Evolutionary conservation across 2,329 filamentous ascomycete species (phyloP).

Genomic region (Chaetomiaceae sp.): DNA sequence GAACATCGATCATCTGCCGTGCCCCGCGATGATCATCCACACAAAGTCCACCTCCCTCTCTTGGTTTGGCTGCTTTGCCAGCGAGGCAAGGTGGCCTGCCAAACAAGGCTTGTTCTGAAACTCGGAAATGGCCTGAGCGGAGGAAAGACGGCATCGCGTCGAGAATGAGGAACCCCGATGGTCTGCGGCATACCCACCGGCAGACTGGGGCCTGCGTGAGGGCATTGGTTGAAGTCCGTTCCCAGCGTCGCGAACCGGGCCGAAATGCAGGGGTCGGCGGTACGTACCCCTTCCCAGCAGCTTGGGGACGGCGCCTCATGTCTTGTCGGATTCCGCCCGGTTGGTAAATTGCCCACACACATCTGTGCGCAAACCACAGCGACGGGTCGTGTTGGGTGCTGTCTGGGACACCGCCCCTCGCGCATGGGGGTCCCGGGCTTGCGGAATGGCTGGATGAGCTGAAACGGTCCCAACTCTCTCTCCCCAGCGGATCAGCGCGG

Average conservation of each 20-base stretch:
- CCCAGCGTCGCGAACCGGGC: slow-evolving; percentile 17
- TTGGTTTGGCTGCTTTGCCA: slow-evolving; percentile 1
- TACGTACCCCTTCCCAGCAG: slow-evolving; percentile 21
- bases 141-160: not conserved
- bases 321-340: slow-evolving; percentile 21
- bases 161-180: not conserved
- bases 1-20: slow-evolving; percentile 20
- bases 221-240: slow-evolving; percentile 11
- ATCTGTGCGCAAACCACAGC: slow-evolving; percentile 21
- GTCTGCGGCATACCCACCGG: not conserved
- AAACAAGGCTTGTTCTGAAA: not conserved
- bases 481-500: slow-evolving; percentile 3
- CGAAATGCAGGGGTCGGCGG: slow-evolving; percentile 18
- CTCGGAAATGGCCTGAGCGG: not conserved
- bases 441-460: slow-evolving; percentile 6
- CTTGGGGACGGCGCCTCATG: slow-evolving; percentile 18
- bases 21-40: too few species aligned
- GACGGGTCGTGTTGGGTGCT: slow-evolving; percentile 12
- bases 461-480: slow-evolving; percentile 1
- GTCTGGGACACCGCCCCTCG: slow-evolving; percentile 1
- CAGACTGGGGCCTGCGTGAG: not conserved
- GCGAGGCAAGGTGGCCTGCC: not conserved
- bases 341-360: slow-evolving; percentile 21
- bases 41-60: not conserved
- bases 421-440: slow-evolving; percentile 10